Evolutionary conservation across 805 yeast species (phyloP), one percentile per base, ranked within the genome.

Genomic region (Wickerhamiella lipophila): DNA sequence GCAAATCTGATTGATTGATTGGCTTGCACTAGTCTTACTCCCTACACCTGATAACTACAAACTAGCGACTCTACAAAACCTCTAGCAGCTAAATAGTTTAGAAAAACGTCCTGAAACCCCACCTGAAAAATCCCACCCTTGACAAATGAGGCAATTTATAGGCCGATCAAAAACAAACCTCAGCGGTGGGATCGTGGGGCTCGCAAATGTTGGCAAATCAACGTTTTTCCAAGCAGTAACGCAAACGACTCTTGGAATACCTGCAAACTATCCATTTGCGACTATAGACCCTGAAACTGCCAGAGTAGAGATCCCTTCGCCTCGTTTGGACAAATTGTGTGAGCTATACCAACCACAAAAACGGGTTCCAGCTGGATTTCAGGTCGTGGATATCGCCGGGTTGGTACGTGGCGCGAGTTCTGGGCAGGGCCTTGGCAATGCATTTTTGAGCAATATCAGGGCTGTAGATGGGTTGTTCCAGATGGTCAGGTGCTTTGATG

Each of bases 261-360:
- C 98, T 50, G 98, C 97, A 51, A 89, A 89, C 68, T 89, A 88
- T 66, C 98, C 98, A 22, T 89, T 86, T 65, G 98, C 98, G 39
- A 89, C 98, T 50, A 86, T 86, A 64, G 96, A 89, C 59, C 97
- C 98, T 49, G 97, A 92, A 71, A 96, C 89, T 71, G 96, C 97
- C 42, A 79, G 94, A 65, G 95, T 89, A 49, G 78, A 80, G 56
- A 97, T 92, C 52, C 96, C 96, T 60, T 84, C 95, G 53, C 76
- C 82, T 53, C 79, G 95, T 65, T 79, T 92, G 61, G 94, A 89
- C 60, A 75, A 73, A 53, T 74, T 92, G 47, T 74, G 76, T 60
- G 76, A 76, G 46, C 52, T 78, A 11, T 79, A 76, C 58, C 60
- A 64, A 15, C 77, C 84, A 0, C 71, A 71, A 51, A 42, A 53